Base-by-base conservation (phyloP, 805 yeast genomes). In the Pichia pseudocactophila region DNA sequence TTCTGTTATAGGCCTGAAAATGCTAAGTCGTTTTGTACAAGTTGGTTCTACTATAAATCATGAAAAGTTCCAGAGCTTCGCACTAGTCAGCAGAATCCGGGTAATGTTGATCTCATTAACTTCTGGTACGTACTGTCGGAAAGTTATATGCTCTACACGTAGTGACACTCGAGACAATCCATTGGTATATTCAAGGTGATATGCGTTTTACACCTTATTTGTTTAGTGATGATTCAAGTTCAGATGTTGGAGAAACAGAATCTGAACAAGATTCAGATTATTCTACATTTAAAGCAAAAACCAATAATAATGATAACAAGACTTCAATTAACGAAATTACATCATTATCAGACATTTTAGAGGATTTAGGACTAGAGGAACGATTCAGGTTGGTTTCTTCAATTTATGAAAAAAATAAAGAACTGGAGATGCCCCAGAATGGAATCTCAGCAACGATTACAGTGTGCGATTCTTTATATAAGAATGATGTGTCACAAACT, bases 241-340 rank as follows among this genome's bases (percentile, higher is more conserved):
- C 53, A 26, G 58, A 50, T 3, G 28, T 22, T 8, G 16, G 31
- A 25, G 25, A 27, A 5, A 16, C 26, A 10, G 36, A 25, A 15
- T 25, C 25, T 2, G 41, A 26, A 7, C 13, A 13, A 13, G 30
- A 31, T 25, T 20, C 8, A 5, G 30, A 15, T 12, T 5, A 12
- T 17, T 27, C 37, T 25, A 32, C 41, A 16, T 5, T 8, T 22
- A 22, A 22, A 22, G 25, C n/a, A n/a, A n/a, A n/a, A n/a, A n/a
- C n/a, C n/a, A n/a, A n/a, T n/a, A n/a, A 28, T 12, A 13, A 28
- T 28, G 12, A 28, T 28, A 28, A 11, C 13, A n/a, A 4, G 12
- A 12, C 31, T 12, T 17, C 41, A 2, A n/a, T 35, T n/a, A 27
- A 26, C 33, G 45, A 40, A 16, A 36, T 41, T 36, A 33, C 34